Evolutionary conservation across 352 stramenopile genomes (phyloP).

Genomic region (Phytophthora crassamura): DNA sequence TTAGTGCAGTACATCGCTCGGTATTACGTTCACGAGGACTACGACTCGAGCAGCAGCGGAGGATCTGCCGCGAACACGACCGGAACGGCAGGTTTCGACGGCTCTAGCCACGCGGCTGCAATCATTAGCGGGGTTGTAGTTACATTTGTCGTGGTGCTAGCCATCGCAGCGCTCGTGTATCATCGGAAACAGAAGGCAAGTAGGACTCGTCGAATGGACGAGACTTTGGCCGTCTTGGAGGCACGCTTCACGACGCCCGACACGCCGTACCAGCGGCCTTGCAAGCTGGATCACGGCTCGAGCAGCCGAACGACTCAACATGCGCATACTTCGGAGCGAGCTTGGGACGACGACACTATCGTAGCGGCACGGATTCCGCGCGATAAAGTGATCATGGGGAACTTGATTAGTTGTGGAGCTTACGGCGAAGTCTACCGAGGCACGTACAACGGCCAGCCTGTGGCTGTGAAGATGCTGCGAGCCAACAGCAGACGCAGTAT

Average conservation of each 20-base stretch:
- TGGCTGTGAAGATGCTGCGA: conserved; percentile 19
- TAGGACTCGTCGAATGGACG: conserved; percentile 6
- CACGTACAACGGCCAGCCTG: conserved; percentile 10
- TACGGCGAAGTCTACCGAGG: conserved; percentile 24
- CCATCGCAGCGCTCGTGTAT: neutral
- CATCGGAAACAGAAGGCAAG: conserved; percentile 11
- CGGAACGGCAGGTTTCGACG: neutral
- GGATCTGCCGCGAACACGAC: neutral
- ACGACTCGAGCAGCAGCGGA: conserved; percentile 10
- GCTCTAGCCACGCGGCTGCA: conserved; percentile 5
- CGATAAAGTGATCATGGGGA: conserved; percentile 16
- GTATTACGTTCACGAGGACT: conserved; percentile 27
- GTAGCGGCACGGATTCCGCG: conserved; percentile 21
- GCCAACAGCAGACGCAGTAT: conserved; percentile 17
- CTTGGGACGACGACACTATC: conserved; percentile 32
- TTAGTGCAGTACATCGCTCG: conserved; percentile 20
- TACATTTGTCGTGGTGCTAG: conserved; percentile 8
- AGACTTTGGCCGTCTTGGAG: conserved; percentile 20
- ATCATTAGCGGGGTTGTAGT: conserved; percentile 8
- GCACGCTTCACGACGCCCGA: neutral
- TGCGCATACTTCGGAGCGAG: conserved; percentile 12
- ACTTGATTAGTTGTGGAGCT: conserved; percentile 11
- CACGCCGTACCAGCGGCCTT: neutral
- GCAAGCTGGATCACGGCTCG: conserved; percentile 15
- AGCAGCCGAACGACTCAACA: conserved; percentile 15